Conservation (phyloP, 495 filamentous ascomycete genomes). For the Penicillium lividum region DNA sequence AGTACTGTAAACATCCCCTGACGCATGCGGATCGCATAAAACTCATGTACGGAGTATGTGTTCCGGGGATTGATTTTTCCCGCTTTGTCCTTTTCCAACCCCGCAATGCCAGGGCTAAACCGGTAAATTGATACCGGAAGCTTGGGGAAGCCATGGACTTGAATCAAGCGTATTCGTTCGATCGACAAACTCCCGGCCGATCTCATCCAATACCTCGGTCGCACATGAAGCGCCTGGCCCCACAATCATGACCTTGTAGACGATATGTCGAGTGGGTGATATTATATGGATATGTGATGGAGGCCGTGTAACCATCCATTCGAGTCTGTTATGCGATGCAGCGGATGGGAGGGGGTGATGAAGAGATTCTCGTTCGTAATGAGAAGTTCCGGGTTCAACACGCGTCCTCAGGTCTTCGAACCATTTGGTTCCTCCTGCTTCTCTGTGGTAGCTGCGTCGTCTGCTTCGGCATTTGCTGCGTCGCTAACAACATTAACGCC, state of each 20-base stretch:
- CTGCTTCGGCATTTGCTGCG: constrained; percentile 20
- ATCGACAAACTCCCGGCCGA: constrained; percentile 24
- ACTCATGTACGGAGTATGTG: background rate
- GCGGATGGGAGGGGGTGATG: background rate
- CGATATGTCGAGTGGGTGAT: constrained; percentile 9
- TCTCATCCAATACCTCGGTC: constrained; percentile 26
- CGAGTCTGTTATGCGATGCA: background rate
- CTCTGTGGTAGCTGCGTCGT: constrained; percentile 32
- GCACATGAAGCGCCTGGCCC: constrained; percentile 24
- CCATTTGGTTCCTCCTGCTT: constrained; percentile 25
- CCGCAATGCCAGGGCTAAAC: constrained; percentile 14
- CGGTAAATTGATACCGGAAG: background rate
- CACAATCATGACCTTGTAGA: constrained; percentile 11
- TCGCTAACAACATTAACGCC: constrained; percentile 50
- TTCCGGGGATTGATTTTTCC: background rate
- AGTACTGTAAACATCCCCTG: background rate
- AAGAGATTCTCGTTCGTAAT: background rate
- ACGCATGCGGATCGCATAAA: constrained; percentile 12
- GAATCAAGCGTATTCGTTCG: constrained; percentile 14
- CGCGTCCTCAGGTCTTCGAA: constrained; percentile 28
- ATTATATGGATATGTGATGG: background rate
- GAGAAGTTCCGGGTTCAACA: constrained; percentile 13
- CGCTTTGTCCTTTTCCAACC: constrained; percentile 26
- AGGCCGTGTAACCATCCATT: constrained; percentile 4
- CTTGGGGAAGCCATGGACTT: constrained; percentile 2